These are phyloP conservation scores for Chlorella sp. DNA, from an alignment of 139 green algal species.

Conservation along the genomic window DNA sequence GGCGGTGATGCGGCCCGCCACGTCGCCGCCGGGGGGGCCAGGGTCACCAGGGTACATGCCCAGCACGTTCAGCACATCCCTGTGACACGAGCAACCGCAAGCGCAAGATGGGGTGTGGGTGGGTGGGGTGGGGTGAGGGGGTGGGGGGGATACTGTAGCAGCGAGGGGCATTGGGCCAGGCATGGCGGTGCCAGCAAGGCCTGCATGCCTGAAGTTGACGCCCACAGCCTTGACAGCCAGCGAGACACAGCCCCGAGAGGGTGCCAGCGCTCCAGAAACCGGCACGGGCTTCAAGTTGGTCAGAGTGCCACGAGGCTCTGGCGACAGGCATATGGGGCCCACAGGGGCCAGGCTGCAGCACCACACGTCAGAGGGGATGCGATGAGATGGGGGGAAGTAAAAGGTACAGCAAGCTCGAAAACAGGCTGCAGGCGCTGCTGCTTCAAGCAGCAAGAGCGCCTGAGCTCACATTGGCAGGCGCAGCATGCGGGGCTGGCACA, in stretches of 20 bases:
- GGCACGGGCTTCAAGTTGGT: constrained; percentile 44
- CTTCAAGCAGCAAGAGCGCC: background rate
- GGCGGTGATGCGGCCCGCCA: constrained; percentile 27
- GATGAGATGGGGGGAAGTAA: background rate
- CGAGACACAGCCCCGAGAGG: constrained; percentile 1
- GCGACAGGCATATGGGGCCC: constrained; percentile 16
- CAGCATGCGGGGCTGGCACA: background rate
- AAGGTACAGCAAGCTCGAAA: background rate
- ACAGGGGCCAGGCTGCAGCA: background rate
- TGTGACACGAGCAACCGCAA: no score
- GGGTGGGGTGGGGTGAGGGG: background rate
- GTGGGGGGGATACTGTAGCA: background rate
- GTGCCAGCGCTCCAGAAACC: background rate
- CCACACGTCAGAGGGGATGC: background rate
- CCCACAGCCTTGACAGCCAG: constrained; percentile 51
- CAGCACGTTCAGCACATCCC: constrained; percentile 58
- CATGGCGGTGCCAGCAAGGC: background rate
- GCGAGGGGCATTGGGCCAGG: background rate
- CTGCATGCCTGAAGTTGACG: constrained; percentile 48
- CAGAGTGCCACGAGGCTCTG: constrained; percentile 55
- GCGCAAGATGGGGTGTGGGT: no score
- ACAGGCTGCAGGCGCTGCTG: background rate
- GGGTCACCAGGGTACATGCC: constrained; percentile 59
- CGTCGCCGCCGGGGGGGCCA: constrained; percentile 50
- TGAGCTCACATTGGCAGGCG: constrained; percentile 5